Percentiles rank a stretch among this genome's conserved stretches.
Evolutionary conservation across 2,329 filamentous ascomycete genomes (phyloP).

Genomic region (Sphaerulina populicola): DNA sequence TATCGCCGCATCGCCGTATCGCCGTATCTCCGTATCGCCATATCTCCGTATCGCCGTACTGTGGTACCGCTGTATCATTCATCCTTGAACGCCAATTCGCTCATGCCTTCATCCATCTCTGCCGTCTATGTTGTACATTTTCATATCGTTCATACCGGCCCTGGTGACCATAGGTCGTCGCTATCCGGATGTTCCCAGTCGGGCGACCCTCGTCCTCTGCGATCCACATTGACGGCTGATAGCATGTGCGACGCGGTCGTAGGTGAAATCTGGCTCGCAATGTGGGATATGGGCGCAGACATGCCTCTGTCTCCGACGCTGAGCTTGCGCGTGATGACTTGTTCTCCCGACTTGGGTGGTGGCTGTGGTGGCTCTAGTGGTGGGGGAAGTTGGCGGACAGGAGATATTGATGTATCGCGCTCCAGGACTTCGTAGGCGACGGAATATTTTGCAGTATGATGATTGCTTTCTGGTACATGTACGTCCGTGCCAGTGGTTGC

Average conservation of each 20-base stretch:
- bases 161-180: neutral
- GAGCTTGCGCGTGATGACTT: neutral
- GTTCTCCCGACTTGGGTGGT: neutral
- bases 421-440: neutral
- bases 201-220: slow-evolving; percentile 2
- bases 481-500: slow-evolving; percentile 5
- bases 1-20: too few species aligned
- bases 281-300: neutral
- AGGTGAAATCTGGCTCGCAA: neutral
- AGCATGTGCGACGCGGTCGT: neutral
- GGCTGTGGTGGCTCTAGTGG: neutral
- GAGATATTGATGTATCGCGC: neutral
- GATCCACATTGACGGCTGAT: neutral
- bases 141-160: neutral
- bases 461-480: neutral
- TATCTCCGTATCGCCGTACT: too few species aligned
- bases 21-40: too few species aligned
- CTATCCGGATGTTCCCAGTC: neutral
- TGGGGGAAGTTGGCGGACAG: too few species aligned
- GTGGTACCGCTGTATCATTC: too few species aligned
- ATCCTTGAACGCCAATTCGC: too few species aligned
- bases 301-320: neutral
- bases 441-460: neutral
- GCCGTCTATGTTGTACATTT: neutral
- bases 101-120: neutral